Base-by-base conservation (phyloP, 495 filamentous ascomycete genomes). In the Lepidopterella palustris region DNA sequence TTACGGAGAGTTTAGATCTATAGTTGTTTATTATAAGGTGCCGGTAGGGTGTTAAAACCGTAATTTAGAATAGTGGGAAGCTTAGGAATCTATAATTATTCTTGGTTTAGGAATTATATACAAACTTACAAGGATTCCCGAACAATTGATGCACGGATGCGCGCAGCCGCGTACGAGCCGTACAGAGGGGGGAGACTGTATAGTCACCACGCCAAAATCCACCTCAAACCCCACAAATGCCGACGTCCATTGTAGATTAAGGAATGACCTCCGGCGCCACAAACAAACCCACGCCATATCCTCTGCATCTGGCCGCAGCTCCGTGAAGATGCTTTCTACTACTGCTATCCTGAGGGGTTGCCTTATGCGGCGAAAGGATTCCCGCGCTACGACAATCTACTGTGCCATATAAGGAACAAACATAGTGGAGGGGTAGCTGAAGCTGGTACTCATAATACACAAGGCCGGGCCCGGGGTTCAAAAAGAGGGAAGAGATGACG, bases 341-440 rank as follows among this genome's bases (percentile, higher is more conserved):
- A 49, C 55, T 58, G 55, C 42, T 5, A 26, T 6, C 24, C 23
- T 40, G 23, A 8, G 21, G 20, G 13, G 29, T 58, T 40, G 25
- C 40, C n/a, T 15, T 25, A 13, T 49, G 35, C 55, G 3, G 26
- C 8, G 21, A 54, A 55, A 20, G 58, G 58, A 11, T 60, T 60
- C 31, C 10, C 21, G 11, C 29, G 58, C 2, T 50, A 15, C 3
- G 58, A 60, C 27, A 60, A 60, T 47, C 21, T 40, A 11, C 32
- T 60, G 1, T 50, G 58, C n/a, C 58, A 60, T 29, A 3, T 45
- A 9, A 53, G 58, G 26, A 54, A 54, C 11, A 15, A 54, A 4
- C 58, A 60, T 47, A 23, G 3, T n/a, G 39, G 45, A 18, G 23
- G 5, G 0, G n/a, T 18, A 0, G 35, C 11, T 23, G 15, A 50